phyloP scores from a whole-genome alignment of 2,329 filamentous ascomycete species.

The Calonectria multiphialidica region DNA sequence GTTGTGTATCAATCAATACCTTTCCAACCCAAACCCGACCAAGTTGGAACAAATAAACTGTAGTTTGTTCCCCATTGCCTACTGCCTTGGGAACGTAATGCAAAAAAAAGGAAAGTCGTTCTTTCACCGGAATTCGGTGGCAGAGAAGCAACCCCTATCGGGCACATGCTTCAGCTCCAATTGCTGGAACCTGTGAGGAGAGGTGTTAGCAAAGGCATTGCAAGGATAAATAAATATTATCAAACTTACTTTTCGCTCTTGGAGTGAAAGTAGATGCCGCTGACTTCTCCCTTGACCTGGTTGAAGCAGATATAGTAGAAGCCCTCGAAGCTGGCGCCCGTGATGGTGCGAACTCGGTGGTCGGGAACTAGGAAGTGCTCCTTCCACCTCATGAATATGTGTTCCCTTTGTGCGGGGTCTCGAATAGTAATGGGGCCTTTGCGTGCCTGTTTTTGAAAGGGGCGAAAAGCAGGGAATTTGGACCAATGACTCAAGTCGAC shows the following conservation, averaged over 20 bases:
- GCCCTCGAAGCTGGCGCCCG: conserved; percentile 95
- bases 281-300: conserved; percentile 86
- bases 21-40: conserved; percentile 22
- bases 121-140: conserved; percentile 80
- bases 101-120: not conserved
- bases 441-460: conserved; percentile 71
- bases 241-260: conserved; percentile 92
- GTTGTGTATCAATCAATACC: conserved; percentile 27
- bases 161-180: conserved; percentile 90
- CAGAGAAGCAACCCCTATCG: conserved; percentile 84
- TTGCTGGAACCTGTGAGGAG: conserved; percentile 81
- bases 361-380: conserved; percentile 98
- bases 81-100: not conserved
- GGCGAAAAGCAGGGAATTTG: conserved; percentile 88
- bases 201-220: conserved; percentile 7
- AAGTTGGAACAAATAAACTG: conserved; percentile 24
- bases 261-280: conserved; percentile 96
- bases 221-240: not conserved
- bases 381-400: conserved; percentile 99
- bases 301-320: conserved; percentile 99
- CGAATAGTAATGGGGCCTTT: conserved; percentile 69
- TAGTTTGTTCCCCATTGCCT: conserved; percentile 16
- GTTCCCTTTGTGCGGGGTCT: conserved; percentile 83
- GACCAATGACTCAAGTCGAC: conserved; percentile 94
- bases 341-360: conserved; percentile 90